A percentile compares a stretch with the other conserved stretches of the same genome.
Conservation (phyloP, 163 green algal genomes). For the Chlamydomonas reinhardtii region DNA sequence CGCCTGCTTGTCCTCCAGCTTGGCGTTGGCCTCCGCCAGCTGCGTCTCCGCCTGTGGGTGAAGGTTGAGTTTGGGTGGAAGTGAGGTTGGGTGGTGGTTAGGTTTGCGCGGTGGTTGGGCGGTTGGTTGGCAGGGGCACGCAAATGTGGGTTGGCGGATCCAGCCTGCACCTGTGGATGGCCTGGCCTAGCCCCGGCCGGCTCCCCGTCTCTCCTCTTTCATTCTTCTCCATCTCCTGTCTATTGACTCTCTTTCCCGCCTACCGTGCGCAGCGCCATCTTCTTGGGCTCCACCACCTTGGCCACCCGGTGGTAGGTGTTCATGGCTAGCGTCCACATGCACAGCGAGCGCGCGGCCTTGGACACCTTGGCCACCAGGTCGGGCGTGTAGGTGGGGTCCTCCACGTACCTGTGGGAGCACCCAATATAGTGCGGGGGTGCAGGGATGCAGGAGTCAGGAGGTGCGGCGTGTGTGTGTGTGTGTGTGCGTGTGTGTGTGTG, state of each 20-base stretch:
- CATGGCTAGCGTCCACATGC: conserved; percentile 92
- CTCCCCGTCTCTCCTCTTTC: not conserved
- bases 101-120: not conserved
- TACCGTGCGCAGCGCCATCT: conserved; percentile 28
- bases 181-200: too few relatives aligned
- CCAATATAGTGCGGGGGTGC: not conserved
- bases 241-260: not conserved
- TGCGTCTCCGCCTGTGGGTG: conserved; percentile 62
- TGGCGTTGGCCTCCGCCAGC: conserved; percentile 69
- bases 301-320: conserved; percentile 78
- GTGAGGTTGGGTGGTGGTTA: not conserved
- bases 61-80: conserved; percentile 57
- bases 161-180: too few relatives aligned
- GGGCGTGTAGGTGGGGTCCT: conserved; percentile 81
- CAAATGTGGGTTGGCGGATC: too few relatives aligned
- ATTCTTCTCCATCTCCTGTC: too few relatives aligned
- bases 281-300: conserved; percentile 85
- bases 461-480: not conserved
- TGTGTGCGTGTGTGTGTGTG: too few relatives aligned
- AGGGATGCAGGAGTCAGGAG: not conserved
- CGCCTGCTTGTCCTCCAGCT: conserved; percentile 81
- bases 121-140: too few relatives aligned
- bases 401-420: conserved; percentile 80
- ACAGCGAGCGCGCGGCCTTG: conserved; percentile 85
- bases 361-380: conserved; percentile 87